Conservation (phyloP, 2,329 filamentous ascomycete species). For the Esteya vermicola region DNA sequence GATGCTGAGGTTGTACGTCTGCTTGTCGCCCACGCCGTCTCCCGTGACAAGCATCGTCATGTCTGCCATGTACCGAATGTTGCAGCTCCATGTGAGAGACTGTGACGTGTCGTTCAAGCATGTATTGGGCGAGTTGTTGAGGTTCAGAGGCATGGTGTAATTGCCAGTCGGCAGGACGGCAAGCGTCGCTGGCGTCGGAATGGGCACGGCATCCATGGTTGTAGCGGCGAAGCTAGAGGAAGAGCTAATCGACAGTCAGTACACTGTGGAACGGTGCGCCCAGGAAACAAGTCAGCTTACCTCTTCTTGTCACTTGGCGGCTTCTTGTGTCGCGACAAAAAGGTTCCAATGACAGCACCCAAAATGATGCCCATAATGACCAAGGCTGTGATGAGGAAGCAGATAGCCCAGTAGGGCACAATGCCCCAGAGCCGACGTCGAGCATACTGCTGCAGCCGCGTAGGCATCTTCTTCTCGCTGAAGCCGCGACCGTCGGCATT, state of each 20-base stretch:
- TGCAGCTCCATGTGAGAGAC: conserved; percentile 49
- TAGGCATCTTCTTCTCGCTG: conserved; percentile 38
- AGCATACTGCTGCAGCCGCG: conserved; percentile 37
- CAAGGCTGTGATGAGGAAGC: conserved; percentile 31
- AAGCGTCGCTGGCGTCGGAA: conserved; percentile 36
- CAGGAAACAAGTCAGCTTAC: too few species aligned
- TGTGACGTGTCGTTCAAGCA: conserved; percentile 44
- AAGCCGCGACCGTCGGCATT: conserved; percentile 28
- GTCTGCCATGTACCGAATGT: conserved; percentile 29
- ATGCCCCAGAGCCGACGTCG: conserved; percentile 42
- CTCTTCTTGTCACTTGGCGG: too few species aligned
- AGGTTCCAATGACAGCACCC: conserved; percentile 39
- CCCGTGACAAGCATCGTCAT: conserved; percentile 25
- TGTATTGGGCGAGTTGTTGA: conserved; percentile 32
- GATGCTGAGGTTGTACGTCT: conserved; percentile 26
- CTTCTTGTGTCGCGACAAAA: conserved; percentile 21
- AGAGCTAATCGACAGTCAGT: too few species aligned
- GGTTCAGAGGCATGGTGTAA: conserved; percentile 39
- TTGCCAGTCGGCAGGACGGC: conserved; percentile 38
- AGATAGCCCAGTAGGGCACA: conserved; percentile 48
- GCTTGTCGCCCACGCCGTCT: conserved; percentile 18
- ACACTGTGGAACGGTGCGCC: too few species aligned
- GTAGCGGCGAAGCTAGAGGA: too few species aligned
- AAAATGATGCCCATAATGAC: conserved; percentile 40
- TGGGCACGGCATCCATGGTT: conserved; percentile 34